Conservation (phyloP, 805 yeast genomes). For the Candida dendrica region DNA sequence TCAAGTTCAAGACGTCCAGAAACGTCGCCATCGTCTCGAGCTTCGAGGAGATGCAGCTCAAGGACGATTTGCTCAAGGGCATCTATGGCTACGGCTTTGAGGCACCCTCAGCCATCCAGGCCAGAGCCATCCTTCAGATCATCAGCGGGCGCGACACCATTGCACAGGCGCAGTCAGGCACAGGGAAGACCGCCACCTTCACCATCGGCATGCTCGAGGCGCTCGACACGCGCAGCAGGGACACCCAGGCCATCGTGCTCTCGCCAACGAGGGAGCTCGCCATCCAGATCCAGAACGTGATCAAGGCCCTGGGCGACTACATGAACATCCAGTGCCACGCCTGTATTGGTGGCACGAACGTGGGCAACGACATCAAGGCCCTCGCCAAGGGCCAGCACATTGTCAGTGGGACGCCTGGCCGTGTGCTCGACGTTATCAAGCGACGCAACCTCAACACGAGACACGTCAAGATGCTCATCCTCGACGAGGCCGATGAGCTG, state of each 20-base stretch:
- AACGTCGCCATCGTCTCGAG: constrained; percentile 45
- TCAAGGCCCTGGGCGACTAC: constrained; percentile 78
- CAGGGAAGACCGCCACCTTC: constrained; percentile 98
- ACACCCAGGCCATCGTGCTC: constrained; percentile 82
- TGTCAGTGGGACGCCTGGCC: constrained; percentile 96
- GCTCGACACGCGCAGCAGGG: constrained; percentile 63
- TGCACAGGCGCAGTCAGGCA: constrained; percentile 99
- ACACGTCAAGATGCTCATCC: constrained; percentile 75
- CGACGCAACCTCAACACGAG: constrained; percentile 71
- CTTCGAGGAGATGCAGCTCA: constrained; percentile 75
- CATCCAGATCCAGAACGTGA: constrained; percentile 83
- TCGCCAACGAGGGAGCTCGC: constrained; percentile 98
- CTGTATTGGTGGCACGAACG: constrained; percentile 88
- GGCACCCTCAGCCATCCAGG: constrained; percentile 95
- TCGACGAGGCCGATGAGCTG: constrained; percentile 97
- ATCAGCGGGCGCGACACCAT: constrained; percentile 90
- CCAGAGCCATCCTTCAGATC: constrained; percentile 93
- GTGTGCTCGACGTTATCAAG: constrained; percentile 86
- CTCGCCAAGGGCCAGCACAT: constrained; percentile 79
- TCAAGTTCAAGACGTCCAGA: constrained; percentile 58
- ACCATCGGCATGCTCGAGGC: constrained; percentile 88
- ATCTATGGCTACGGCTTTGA: constrained; percentile 91
- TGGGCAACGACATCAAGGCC: constrained; percentile 72
- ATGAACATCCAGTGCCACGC: constrained; percentile 85
- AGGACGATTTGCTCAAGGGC: constrained; percentile 53